These are phyloP conservation scores for Taphrina populina DNA, from an alignment of 1,139 yeast species.

Conservation along the genomic window DNA sequence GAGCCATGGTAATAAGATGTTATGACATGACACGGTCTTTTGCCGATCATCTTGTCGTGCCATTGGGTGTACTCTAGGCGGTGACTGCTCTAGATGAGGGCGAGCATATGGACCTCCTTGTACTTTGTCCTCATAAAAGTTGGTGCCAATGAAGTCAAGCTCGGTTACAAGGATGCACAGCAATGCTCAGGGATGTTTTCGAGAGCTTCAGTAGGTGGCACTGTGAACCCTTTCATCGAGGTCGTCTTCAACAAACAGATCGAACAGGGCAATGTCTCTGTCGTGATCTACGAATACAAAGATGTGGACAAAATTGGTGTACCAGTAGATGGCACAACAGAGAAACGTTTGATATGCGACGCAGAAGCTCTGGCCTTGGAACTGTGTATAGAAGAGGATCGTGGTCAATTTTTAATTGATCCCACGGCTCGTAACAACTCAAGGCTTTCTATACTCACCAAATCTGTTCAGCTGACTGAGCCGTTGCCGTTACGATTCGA, in stretches of 20 bases:
- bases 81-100: too few species aligned
- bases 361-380: constrained; percentile 60
- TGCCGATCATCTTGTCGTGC: too few species aligned
- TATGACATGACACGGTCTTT: too few species aligned
- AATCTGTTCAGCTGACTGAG: constrained; percentile 31
- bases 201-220: constrained; percentile 29
- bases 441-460: constrained; percentile 31
- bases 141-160: constrained; percentile 26
- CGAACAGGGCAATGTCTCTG: constrained; percentile 29
- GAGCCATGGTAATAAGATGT: too few species aligned
- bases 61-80: too few species aligned
- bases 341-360: constrained; percentile 68
- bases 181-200: constrained; percentile 34
- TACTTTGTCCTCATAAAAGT: too few species aligned
- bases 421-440: constrained; percentile 26
- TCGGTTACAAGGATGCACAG: constrained; percentile 19
- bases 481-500: constrained; percentile 54
- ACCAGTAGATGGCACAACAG: constrained; percentile 42
- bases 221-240: constrained; percentile 34
- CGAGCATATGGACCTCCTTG: too few species aligned
- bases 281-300: constrained; percentile 78
- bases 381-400: constrained; percentile 57
- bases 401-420: constrained; percentile 49
- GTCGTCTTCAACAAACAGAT: constrained; percentile 13
- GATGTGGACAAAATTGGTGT: constrained; percentile 72